These are phyloP conservation scores for Allantophomopsis lycopodina DNA, from an alignment of 2,329 filamentous ascomycete species.

Conservation along the genomic window DNA sequence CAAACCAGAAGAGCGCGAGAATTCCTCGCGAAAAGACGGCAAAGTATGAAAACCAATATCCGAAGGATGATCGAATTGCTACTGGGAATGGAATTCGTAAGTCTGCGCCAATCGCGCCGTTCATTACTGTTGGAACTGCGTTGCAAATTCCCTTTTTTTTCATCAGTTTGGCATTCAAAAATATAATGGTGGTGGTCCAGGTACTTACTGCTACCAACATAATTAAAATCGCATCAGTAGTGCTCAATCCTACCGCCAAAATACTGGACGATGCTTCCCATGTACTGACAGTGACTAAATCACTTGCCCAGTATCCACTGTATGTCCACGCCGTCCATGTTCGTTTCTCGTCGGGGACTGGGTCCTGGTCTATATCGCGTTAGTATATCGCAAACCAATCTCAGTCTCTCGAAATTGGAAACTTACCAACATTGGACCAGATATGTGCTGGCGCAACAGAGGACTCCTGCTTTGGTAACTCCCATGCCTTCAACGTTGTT, in stretches of 20 bases:
- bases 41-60: conserved; percentile 13
- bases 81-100: conserved; percentile 16
- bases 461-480: conserved; percentile 31
- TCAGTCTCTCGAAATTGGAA: too few species aligned
- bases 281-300: conserved; percentile 8
- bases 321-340: conserved; percentile 23
- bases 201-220: conserved; percentile 6
- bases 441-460: conserved; percentile 29
- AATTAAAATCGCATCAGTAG: conserved; percentile 8
- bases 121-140: conserved; percentile 9
- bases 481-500: conserved; percentile 28
- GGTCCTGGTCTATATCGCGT: conserved; percentile 21
- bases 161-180: too few species aligned
- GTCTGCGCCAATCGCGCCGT: conserved; percentile 11
- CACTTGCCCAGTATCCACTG: conserved; percentile 18
- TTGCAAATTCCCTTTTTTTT: conserved; percentile 1
- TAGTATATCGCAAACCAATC: conserved; percentile 9
- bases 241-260: conserved; percentile 8
- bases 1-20: conserved; percentile 21
- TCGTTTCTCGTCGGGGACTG: conserved; percentile 14
- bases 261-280: conserved; percentile 9
- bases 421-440: conserved; percentile 18
- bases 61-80: conserved; percentile 13
- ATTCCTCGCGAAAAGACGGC: conserved; percentile 17
- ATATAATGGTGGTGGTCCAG: background rate